Conservation (phyloP, 2,329 filamentous ascomycete genomes). For the Drechslerella dactyloides region DNA sequence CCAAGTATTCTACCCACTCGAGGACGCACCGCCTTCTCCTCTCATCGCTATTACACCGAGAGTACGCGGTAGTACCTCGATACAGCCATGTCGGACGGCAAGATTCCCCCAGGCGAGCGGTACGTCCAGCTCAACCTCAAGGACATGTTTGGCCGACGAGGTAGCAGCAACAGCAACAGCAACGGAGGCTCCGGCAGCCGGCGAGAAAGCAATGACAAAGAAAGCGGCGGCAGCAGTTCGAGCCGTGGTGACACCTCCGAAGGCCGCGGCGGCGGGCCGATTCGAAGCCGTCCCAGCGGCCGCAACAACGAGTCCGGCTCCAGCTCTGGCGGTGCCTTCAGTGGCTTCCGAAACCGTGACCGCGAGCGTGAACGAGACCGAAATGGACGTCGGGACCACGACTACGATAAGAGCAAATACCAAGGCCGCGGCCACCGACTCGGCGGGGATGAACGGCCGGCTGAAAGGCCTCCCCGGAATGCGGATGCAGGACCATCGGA, state of each 20-base stretch:
- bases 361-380: constrained; percentile 1
- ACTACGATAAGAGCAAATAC: neutral
- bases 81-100: constrained; percentile 34
- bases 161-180: constrained; percentile 53
- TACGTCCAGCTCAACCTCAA: constrained; percentile 48
- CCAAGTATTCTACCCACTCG: no score
- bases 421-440: constrained; percentile 16
- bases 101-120: constrained; percentile 32
- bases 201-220: constrained; percentile 43
- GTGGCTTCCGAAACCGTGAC: constrained; percentile 9
- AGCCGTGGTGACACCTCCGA: constrained; percentile 34
- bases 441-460: constrained; percentile 3
- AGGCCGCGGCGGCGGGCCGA: constrained; percentile 25
- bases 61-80: neutral
- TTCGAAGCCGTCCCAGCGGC: constrained; percentile 10
- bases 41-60: neutral
- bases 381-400: neutral
- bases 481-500: constrained; percentile 22
- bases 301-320: constrained; percentile 8
- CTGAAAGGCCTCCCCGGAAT: neutral
- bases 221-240: constrained; percentile 54
- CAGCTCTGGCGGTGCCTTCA: constrained; percentile 7
- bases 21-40: neutral
- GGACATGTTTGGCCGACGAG: constrained; percentile 44
- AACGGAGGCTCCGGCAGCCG: constrained; percentile 53